Percentiles rank a stretch among this genome's conserved stretches.
Evolutionary conservation across 208 protist species (phyloP).

Genomic region (Trypanosomatidae sp.): DNA sequence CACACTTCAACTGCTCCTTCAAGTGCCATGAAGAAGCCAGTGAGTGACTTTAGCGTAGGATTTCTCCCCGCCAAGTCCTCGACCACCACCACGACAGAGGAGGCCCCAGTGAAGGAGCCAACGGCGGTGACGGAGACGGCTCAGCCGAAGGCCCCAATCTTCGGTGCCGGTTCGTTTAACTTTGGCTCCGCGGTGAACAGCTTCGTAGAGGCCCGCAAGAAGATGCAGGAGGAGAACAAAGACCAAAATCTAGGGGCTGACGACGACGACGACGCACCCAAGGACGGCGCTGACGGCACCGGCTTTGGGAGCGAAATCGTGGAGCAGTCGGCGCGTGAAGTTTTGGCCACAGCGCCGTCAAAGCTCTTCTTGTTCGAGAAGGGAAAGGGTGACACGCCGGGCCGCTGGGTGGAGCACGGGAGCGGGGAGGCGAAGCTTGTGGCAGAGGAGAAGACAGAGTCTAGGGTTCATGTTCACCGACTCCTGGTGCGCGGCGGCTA

Average conservation of each 20-base stretch:
- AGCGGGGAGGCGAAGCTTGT: conserved; percentile 68
- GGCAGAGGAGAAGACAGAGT: conserved; percentile 29
- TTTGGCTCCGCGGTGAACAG: conserved; percentile 61
- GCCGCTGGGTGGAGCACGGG: conserved; percentile 68
- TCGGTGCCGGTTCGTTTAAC: conserved; percentile 52
- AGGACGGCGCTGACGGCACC: conserved; percentile 17
- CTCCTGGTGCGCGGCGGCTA: conserved; percentile 84
- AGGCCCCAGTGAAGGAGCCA: conserved; percentile 3
- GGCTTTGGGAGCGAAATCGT: conserved; percentile 28
- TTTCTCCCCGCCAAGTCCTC: conserved; percentile 2
- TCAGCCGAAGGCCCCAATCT: conserved; percentile 20
- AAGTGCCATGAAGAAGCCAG: background rate
- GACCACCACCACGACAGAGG: conserved; percentile 1
- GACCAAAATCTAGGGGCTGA: conserved; percentile 8
- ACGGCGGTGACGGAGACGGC: conserved; percentile 3
- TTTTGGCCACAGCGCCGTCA: conserved; percentile 42
- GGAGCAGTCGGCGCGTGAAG: conserved; percentile 35
- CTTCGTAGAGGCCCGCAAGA: conserved; percentile 72
- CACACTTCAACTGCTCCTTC: background rate
- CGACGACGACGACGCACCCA: conserved; percentile 18
- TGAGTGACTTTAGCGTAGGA: conserved; percentile 17
- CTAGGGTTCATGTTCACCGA: conserved; percentile 39
- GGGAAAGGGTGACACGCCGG: conserved; percentile 32
- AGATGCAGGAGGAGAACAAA: conserved; percentile 41
- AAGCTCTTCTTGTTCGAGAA: conserved; percentile 76